Percentiles rank a stretch among this genome's conserved stretches.
phyloP scores from a whole-genome alignment of 2,329 filamentous ascomycete species.

The Gliomastix tumulicola region DNA sequence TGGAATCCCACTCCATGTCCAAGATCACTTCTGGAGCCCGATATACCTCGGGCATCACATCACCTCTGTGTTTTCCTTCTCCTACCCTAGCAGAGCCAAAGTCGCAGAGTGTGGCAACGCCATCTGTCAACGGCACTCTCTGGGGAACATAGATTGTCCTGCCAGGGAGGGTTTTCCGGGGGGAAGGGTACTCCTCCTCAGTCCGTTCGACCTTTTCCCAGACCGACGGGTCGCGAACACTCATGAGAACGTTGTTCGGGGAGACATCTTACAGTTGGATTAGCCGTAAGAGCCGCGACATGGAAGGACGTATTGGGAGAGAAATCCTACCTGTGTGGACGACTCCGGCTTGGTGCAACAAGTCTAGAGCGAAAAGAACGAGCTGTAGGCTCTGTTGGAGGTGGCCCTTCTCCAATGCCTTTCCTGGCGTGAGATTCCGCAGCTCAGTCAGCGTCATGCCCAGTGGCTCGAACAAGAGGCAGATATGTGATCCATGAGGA shows the following conservation, averaged over 20 bases:
- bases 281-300: too few species aligned
- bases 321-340: slow-evolving; percentile 6
- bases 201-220: slow-evolving; percentile 8
- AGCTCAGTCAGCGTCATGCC: slow-evolving; percentile 5
- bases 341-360: slow-evolving; percentile 3
- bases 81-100: slow-evolving; percentile 18
- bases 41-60: slow-evolving; percentile 23
- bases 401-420: slow-evolving; percentile 11
- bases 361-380: slow-evolving; percentile 7
- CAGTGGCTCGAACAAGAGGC: slow-evolving; percentile 4
- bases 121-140: slow-evolving; percentile 11
- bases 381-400: slow-evolving; percentile 12
- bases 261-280: too few species aligned
- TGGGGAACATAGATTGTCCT: slow-evolving; percentile 18
- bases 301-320: too few species aligned
- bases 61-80: slow-evolving; percentile 13
- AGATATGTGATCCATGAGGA: slow-evolving; percentile 3
- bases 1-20: slow-evolving; percentile 21
- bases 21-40: slow-evolving; percentile 24
- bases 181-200: slow-evolving; percentile 8
- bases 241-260: slow-evolving; percentile 17
- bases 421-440: slow-evolving; percentile 9
- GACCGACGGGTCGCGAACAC: slow-evolving; percentile 6
- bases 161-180: slow-evolving; percentile 16
- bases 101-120: slow-evolving; percentile 16